Evolutionary conservation across 495 filamentous ascomycete genomes (phyloP), one percentile per base, ranked within the genome.

Genomic region (Clohesyomyces aquaticus): DNA sequence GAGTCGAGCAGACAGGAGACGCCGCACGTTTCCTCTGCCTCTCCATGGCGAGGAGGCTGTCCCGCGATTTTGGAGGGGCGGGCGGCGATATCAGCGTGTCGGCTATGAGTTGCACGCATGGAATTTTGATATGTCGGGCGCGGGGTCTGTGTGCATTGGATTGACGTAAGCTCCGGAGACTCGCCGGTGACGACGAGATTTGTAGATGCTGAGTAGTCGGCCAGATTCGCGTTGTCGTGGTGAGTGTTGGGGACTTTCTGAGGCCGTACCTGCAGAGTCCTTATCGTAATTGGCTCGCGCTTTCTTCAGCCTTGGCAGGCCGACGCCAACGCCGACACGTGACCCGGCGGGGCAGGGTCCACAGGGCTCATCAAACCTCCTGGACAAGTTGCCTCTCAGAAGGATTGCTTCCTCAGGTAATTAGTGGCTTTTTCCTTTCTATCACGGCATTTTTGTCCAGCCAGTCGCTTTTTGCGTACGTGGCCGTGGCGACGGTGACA

Each of bases 1-100:
- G 42, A 21, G 48, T 45, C 8, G 16, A 58, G 22, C 10, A n/a
- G 9, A 46, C n/a, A 19, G 16, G 54, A 27, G 27, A 21, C 14
- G 23, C 28, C 19, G 71, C 78, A 93, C 92, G 88, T 82, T 94
- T 93, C 72, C 88, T 85, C 76, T 81, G 82, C 75, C 90, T 87
- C 79, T 96, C 91, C 92, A 96, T 96, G 68, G 47, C 25, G 56
- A 59, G 10, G 55, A 47, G 27, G 56, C 48, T 60, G 43, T 62
- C 57, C 59, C 67, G 59, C 63, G 29, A 41, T 46, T 25, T 16
- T 61, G 67, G 63, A 63, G 63, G 67, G 67, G 67, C 29, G 59
- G 35, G 61, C 45, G 55, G 54, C 59, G 55, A 59, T 58, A 47
- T 48, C 48, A 57, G 50, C 26, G 55, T 19, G 57, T 49, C 22